These are phyloP conservation scores for Casuarina glauca DNA, from an alignment of 306 rosid genomes.

Conservation along the genomic window DNA sequence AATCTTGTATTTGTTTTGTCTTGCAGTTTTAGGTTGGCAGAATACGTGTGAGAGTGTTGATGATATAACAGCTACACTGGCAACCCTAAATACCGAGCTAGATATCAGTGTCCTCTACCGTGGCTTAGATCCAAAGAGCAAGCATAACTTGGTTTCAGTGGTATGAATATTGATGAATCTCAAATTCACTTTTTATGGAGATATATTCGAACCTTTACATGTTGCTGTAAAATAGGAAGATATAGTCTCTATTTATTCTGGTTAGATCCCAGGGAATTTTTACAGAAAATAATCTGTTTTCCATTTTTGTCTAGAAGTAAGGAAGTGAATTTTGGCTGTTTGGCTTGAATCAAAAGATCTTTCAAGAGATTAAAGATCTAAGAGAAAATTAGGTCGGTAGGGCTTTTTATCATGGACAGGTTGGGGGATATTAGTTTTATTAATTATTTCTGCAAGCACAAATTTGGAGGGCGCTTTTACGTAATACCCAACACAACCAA, in stretches of 20 bases:
- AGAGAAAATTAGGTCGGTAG: neutral
- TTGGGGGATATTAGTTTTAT: neutral
- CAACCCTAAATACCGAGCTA: constrained; percentile 69
- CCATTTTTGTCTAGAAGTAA: neutral
- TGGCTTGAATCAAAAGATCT: neutral
- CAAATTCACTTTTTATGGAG: neutral
- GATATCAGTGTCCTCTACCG: constrained; percentile 83
- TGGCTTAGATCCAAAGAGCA: constrained; percentile 71
- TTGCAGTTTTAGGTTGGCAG: constrained; percentile 97
- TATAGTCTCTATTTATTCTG: neutral
- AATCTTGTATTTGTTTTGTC: constrained; percentile 23
- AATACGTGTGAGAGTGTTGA: constrained; percentile 81
- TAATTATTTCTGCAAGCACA: neutral
- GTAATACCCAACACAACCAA: neutral
- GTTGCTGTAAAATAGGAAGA: neutral
- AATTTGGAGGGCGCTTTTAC: neutral
- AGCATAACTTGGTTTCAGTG: constrained; percentile 89
- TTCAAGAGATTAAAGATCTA: neutral
- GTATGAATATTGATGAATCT: constrained; percentile 51
- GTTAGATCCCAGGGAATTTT: neutral
- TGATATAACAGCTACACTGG: constrained; percentile 74
- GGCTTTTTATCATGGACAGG: neutral
- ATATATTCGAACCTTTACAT: neutral
- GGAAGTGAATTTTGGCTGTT: neutral
- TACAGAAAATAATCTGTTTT: neutral